Evolutionary conservation across 1,284 basidiomycete species (phyloP), one percentile per base, ranked within the genome.

Genomic region (Ustilago tritici): DNA sequence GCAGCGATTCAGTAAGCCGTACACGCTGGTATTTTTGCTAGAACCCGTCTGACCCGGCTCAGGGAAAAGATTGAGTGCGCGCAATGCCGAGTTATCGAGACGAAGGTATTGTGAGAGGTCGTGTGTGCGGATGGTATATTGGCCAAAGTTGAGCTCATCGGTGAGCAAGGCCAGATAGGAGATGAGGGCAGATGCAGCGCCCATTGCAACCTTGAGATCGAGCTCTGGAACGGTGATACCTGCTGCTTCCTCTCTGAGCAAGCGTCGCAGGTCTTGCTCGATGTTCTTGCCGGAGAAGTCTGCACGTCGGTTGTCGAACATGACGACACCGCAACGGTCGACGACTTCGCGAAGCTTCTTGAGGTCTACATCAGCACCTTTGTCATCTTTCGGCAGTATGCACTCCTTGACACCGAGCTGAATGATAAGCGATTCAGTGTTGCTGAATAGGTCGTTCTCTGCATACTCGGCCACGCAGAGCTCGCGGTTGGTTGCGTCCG

Each of bases 401-500:
- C 94, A 95, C 87, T 99, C 97, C 86, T 99, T 99, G 52, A 95
- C 94, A 2, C 94, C 95, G 1, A 99, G 90, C 86, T 99, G 97
- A 71, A 99, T 98, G 55, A 98, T 88, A 15, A 99, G 90, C 4
- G 94, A 95, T 93, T 99, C 96, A 3, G 93, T 92, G 84, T 99
- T 99, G 1, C 94, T 95, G 87, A 95, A 98, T 12, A 95, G 88
- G 74, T 99, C 97, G 81, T 96, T 97, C 84, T 99, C 97, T 1
- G 92, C 91, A 81, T 94, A 99, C 77, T 99, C 94, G 17, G 93
- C 89, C 88, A 98, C 76, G 87, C 90, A 87, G 34, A 90, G 84
- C 52, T 87, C 85, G 59, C 89, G 88, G 65, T 88, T 87, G 56
- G 88, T 88, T 19, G 89, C 89, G 81, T 90, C 90, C 15, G 89